These are phyloP conservation scores for Cairneyella variabilis DNA, from an alignment of 495 filamentous ascomycete species.

Conservation along the genomic window DNA sequence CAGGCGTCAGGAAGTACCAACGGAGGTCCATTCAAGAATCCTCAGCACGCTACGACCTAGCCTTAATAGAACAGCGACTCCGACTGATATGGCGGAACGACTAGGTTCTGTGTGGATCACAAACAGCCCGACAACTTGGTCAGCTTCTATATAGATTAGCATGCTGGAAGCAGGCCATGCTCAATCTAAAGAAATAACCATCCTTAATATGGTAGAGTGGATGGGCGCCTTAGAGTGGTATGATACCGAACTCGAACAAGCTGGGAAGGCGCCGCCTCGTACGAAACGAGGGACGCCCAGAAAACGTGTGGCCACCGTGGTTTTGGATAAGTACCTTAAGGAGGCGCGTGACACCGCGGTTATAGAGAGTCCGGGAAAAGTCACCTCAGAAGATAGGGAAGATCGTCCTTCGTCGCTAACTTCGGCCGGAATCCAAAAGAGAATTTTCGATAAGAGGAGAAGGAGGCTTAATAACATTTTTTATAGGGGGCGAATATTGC, in stretches of 20 bases:
- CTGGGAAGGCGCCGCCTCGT: background rate
- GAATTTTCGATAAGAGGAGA: slow-evolving; percentile 10
- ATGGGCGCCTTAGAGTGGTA: slow-evolving; percentile 8
- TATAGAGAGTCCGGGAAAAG: background rate
- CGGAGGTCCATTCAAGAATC: slow-evolving; percentile 2
- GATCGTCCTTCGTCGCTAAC: slow-evolving; percentile 5
- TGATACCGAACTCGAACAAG: background rate
- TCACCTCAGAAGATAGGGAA: slow-evolving; percentile 4
- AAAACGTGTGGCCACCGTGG: background rate
- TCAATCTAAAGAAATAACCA: slow-evolving; percentile 5
- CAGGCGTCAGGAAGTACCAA: background rate
- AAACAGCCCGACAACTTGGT: slow-evolving; percentile 8
- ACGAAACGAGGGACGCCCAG: slow-evolving; percentile 4
- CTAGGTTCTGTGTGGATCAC: background rate
- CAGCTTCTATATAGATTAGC: slow-evolving; percentile 7
- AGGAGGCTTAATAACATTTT: slow-evolving; percentile 6
- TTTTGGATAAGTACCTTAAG: background rate
- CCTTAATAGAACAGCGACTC: background rate
- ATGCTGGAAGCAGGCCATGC: slow-evolving; percentile 14
- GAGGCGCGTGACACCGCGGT: background rate
- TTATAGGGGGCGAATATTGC: slow-evolving; percentile 9
- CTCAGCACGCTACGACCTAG: background rate
- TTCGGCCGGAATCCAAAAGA: slow-evolving; percentile 13
- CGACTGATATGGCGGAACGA: background rate
- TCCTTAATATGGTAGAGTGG: slow-evolving; percentile 8